Base-by-base conservation (phyloP, 2,329 filamentous ascomycete species). In the Fonsecaea nubica region DNA sequence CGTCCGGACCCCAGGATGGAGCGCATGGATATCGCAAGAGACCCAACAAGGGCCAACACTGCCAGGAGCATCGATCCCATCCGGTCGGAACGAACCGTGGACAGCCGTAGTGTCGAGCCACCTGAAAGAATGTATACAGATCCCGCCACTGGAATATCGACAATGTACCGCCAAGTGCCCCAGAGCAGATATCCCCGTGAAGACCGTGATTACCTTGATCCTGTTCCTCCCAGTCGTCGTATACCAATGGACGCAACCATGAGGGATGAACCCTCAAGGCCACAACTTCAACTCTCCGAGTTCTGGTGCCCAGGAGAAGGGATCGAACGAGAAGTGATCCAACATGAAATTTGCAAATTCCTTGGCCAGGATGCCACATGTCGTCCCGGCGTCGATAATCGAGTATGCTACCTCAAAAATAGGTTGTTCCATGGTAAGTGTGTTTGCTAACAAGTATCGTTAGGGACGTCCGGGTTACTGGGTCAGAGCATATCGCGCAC, bases 241-340 rank as follows among this genome's bases (percentile, higher is more conserved):
- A 45, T 59, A 86, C 67, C 86, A 32, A 65, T 70, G 63, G 68
- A 70, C 58, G 38, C 61, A 33, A 36, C 68, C 36, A 64, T 66
- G 52, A 50, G 62, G 35, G 68, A 69, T 50, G 60, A 64, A 21
- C 36, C 60, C 60, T 13, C 45, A 30, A 69, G 64, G 59, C 65
- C 69, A 50, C 62, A 57, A 38, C 69, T 90, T 77, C 62, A 57
- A 30, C 69, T 90, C 77, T 92, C 92, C 79, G 90, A 92, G 80
- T 93, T 92, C 77, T 93, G 93, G 78, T 88, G 93, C 63, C 89
- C 90, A 54, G 87, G 89, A 75, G 89, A 92, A 78, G 90, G 91
- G 76, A 93, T 93, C 79, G 90, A 91, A 77, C 88, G 90, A 74
- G 90, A 93, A 79, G 91, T 93, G 74, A 92, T 93, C 79, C 92